Percentiles rank a stretch among this genome's conserved stretches.
phyloP scores from a whole-genome alignment of 1,284 basidiomycete genomes.

The Melampsora americana region DNA sequence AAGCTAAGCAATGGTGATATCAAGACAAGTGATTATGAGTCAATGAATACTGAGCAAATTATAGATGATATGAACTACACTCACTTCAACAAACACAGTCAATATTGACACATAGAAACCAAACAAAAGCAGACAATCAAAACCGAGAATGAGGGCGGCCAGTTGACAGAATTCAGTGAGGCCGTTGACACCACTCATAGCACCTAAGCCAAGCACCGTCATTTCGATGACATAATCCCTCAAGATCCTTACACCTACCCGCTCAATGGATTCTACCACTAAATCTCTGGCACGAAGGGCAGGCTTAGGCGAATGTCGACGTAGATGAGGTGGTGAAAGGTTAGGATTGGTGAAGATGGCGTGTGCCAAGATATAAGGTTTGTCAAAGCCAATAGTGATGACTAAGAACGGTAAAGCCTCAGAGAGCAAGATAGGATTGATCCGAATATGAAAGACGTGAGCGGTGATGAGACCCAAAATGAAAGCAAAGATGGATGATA shows the following conservation, averaged over 20 bases:
- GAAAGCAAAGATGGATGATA: constrained; percentile 81
- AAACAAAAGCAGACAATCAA: constrained; percentile 84
- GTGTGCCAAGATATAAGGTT: constrained; percentile 84
- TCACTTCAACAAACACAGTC: constrained; percentile 81
- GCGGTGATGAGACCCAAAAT: constrained; percentile 81
- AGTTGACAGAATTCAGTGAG: constrained; percentile 92
- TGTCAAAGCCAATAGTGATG: constrained; percentile 96
- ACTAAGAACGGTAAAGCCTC: constrained; percentile 97
- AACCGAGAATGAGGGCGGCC: constrained; percentile 75
- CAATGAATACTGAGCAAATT: not conserved
- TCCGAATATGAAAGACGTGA: constrained; percentile 74
- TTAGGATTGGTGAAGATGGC: constrained; percentile 86
- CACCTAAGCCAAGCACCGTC: constrained; percentile 79
- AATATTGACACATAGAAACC: constrained; percentile 86
- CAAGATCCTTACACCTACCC: constrained; percentile 76
- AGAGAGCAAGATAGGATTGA: constrained; percentile 87
- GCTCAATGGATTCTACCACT: constrained; percentile 75
- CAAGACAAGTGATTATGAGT: not conserved
- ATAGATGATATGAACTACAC: not conserved
- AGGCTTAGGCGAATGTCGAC: constrained; percentile 50
- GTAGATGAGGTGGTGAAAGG: constrained; percentile 56
- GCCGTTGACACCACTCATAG: constrained; percentile 80
- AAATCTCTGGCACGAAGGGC: constrained; percentile 72
- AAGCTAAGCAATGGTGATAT: constrained; percentile 6
- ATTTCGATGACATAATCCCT: constrained; percentile 92